A percentile compares a stretch with the other conserved stretches of the same genome.
phyloP scores from a whole-genome alignment of 345 rosid species.

The rapeseed (Brassica napus) region Da-Ae NC_063452.1:56575501-56576000 shows the following conservation, averaged over 20 bases:
- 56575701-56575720: slow-evolving; percentile 61
- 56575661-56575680: slow-evolving; percentile 3
- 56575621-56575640: not conserved
- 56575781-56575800: not conserved
- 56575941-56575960: slow-evolving; percentile 11
- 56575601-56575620: slow-evolving; percentile 43
- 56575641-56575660: slow-evolving; percentile 4
- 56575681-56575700: slow-evolving; percentile 47
- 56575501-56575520: not conserved
- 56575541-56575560: slow-evolving; percentile 87
- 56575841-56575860: slow-evolving; percentile 43
- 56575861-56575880: slow-evolving; percentile 76
- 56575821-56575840: not conserved
- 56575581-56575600: slow-evolving; percentile 76
- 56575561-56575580: slow-evolving; percentile 83
- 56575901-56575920: slow-evolving; percentile 67
- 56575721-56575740: slow-evolving; percentile 72
- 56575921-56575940: slow-evolving; percentile 61
- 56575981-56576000: not conserved
- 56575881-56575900: slow-evolving; percentile 58
- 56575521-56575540: slow-evolving; percentile 49
- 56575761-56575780: not conserved
- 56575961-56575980: slow-evolving; percentile 11
- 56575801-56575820: not conserved
- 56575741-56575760: slow-evolving; percentile 83